Evolutionary conservation across 2,329 filamentous ascomycete species (phyloP).

Genomic region (Bipolaris oryzae): DNA sequence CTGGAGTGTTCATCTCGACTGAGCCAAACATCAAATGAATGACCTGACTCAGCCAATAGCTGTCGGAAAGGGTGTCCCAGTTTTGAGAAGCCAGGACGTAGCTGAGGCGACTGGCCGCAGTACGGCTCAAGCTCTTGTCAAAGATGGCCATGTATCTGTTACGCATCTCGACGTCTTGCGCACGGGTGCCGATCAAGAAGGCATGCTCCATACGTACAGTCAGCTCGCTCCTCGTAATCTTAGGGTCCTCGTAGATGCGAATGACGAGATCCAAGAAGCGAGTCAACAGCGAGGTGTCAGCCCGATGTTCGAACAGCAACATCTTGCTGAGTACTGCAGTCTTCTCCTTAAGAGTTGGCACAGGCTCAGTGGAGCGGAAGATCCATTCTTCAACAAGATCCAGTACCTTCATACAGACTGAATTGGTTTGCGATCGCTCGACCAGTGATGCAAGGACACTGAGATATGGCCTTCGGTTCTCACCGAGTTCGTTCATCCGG

Average conservation of each 20-base stretch:
- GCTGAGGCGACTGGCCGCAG: slow-evolving; percentile 83
- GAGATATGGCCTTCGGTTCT: slow-evolving; percentile 89
- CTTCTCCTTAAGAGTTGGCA: slow-evolving; percentile 98
- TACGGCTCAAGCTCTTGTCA: slow-evolving; percentile 90
- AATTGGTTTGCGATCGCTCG: slow-evolving; percentile 87
- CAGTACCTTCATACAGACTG: slow-evolving; percentile 89
- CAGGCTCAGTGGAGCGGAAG: slow-evolving; percentile 91
- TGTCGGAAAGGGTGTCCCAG: slow-evolving; percentile 93
- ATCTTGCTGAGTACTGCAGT: slow-evolving; percentile 99
- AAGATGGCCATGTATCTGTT: slow-evolving; percentile 97
- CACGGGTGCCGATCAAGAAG: slow-evolving; percentile 92
- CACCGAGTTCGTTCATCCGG: slow-evolving; percentile 89
- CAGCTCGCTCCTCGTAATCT: slow-evolving; percentile 91
- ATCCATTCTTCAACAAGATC: slow-evolving; percentile 96
- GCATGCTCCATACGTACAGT: slow-evolving; percentile 98
- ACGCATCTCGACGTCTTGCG: slow-evolving; percentile 93
- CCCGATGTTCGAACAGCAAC: slow-evolving; percentile 88
- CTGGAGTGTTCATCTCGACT: slow-evolving; percentile 79
- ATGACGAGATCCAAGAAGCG: slow-evolving; percentile 97
- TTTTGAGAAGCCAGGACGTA: slow-evolving; percentile 93
- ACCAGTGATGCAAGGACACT: slow-evolving; percentile 94
- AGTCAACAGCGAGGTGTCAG: slow-evolving; percentile 82
- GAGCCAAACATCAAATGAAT: slow-evolving; percentile 91
- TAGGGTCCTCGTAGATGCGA: slow-evolving; percentile 96
- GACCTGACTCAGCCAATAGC: slow-evolving; percentile 96